A percentile compares a stretch with the other conserved stretches of the same genome.
phyloP scores from a whole-genome alignment of 2,329 filamentous ascomycete species.

The Scytalidium sp. region DNA sequence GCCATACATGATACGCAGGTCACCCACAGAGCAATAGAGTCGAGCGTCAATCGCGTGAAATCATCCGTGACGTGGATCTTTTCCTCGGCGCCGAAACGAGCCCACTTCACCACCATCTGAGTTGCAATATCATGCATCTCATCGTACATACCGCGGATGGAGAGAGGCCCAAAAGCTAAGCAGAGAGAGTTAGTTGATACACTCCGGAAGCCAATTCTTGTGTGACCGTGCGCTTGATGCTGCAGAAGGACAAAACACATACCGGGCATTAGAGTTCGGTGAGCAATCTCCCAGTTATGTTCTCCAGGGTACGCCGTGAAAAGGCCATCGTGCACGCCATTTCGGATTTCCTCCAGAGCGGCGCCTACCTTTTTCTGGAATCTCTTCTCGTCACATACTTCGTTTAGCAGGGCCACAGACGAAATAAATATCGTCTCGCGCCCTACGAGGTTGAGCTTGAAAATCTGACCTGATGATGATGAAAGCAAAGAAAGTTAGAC shows the following conservation, averaged over 20 bases:
- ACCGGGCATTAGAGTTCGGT: conserved; percentile 58
- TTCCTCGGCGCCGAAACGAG: conserved; percentile 54
- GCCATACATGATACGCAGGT: conserved; percentile 73
- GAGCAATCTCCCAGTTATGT: conserved; percentile 65
- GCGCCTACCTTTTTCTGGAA: conserved; percentile 57
- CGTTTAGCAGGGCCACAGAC: conserved; percentile 55
- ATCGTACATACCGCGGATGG: conserved; percentile 66
- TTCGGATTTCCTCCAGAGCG: conserved; percentile 52
- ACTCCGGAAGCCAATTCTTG: no score
- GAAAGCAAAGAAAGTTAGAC: conserved; percentile 1
- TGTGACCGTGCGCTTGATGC: no score
- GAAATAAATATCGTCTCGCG: conserved; percentile 47
- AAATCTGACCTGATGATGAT: conserved; percentile 55
- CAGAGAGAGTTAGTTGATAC: no score
- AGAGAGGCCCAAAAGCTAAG: conserved; percentile 66
- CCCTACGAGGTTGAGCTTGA: conserved; percentile 49
- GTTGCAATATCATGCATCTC: conserved; percentile 67
- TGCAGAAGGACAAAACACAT: no score
- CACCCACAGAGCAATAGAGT: conserved; percentile 63
- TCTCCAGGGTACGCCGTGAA: conserved; percentile 56
- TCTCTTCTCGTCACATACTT: conserved; percentile 63
- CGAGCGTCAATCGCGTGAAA: conserved; percentile 68
- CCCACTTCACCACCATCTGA: conserved; percentile 67
- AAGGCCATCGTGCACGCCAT: conserved; percentile 61
- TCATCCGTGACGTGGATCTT: conserved; percentile 62